Conservation (phyloP, 352 stramenopile genomes). For the Pythium coloratum region DNA sequence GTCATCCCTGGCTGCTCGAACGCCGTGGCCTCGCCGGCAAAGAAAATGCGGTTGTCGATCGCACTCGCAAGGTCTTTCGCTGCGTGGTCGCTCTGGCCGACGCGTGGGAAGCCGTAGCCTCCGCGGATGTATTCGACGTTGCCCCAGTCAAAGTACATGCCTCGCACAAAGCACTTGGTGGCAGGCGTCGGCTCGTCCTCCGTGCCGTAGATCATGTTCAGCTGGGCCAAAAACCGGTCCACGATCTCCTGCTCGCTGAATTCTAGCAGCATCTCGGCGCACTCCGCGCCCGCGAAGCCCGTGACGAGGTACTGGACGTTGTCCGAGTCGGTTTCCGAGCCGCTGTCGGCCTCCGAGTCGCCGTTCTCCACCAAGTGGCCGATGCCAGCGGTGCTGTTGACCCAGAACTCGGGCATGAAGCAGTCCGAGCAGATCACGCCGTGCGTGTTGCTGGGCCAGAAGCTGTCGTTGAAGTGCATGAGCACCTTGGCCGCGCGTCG, state of each 20-base stretch:
- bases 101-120: conserved; percentile 75
- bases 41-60: conserved; percentile 75
- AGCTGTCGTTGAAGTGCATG: conserved; percentile 63
- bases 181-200: conserved; percentile 54
- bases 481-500: conserved; percentile 74
- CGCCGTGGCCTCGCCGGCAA: conserved; percentile 77
- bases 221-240: conserved; percentile 61
- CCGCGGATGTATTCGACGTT: conserved; percentile 66
- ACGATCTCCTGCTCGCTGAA: conserved; percentile 57
- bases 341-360: conserved; percentile 29
- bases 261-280: conserved; percentile 49
- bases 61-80: conserved; percentile 56
- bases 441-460: conserved; percentile 74
- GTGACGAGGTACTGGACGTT: conserved; percentile 72
- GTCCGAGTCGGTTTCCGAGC: neutral
- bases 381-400: conserved; percentile 70
- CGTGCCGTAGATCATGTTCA: conserved; percentile 76
- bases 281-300: conserved; percentile 66
- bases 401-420: conserved; percentile 85
- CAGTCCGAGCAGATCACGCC: conserved; percentile 81
- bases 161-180: conserved; percentile 61
- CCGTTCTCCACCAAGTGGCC: conserved; percentile 62
- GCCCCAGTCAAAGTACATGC: conserved; percentile 80
- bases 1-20: conserved; percentile 83
- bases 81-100: conserved; percentile 66